Conservation (phyloP, 2,329 filamentous ascomycete species). For the Allantophomopsis lycopodina region DNA sequence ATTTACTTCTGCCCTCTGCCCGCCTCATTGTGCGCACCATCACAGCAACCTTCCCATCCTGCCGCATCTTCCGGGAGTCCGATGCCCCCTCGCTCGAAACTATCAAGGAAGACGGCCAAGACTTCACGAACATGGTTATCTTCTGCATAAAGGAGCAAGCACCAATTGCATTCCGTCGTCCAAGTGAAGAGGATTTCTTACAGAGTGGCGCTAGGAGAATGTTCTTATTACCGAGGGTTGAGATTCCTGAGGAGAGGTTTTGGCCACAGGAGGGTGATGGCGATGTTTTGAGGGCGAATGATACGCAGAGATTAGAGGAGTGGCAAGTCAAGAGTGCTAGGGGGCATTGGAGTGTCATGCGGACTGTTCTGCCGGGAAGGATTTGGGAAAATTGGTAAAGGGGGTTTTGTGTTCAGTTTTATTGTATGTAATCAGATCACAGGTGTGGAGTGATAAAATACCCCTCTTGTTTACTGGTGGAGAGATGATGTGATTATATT, state of each 20-base stretch:
- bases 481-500: too few relatives aligned
- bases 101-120: conserved; percentile 33
- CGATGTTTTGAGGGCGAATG: conserved; percentile 41
- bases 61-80: conserved; percentile 79
- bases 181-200: conserved; percentile 53
- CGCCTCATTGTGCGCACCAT: conserved; percentile 75
- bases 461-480: too few relatives aligned
- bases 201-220: conserved; percentile 54
- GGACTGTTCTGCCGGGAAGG: conserved; percentile 58
- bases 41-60: conserved; percentile 68
- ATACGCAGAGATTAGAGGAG: conserved; percentile 47
- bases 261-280: conserved; percentile 21
- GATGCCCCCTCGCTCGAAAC: conserved; percentile 33
- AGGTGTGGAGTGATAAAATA: too few relatives aligned
- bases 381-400: conserved; percentile 64
- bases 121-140: conserved; percentile 94
- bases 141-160: conserved; percentile 48
- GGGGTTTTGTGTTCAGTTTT: too few relatives aligned
- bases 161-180: conserved; percentile 51
- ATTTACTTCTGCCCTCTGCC: conserved; percentile 64
- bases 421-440: too few relatives aligned
- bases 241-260: conserved; percentile 43
- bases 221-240: conserved; percentile 34
- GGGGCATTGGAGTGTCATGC: conserved; percentile 89
- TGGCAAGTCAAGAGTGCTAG: conserved; percentile 66